These are phyloP conservation scores for Ustilago sp. DNA, from an alignment of 1,284 basidiomycete species.

Conservation along the genomic window DNA sequence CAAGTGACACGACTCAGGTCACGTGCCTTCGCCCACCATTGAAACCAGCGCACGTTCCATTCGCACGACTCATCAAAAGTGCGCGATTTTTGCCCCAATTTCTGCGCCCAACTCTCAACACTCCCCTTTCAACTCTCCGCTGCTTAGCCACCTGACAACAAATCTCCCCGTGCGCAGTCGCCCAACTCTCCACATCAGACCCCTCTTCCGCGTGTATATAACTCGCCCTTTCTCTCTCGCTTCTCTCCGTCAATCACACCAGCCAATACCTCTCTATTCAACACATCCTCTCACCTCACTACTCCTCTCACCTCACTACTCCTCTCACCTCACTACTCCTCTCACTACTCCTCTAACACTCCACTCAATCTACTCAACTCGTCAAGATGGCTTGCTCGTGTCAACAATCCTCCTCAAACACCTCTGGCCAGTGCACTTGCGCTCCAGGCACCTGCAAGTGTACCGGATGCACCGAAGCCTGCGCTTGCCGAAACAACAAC, in stretches of 20 bases:
- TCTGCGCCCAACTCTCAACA: neutral
- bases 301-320: neutral
- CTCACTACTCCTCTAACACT: neutral
- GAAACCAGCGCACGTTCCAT: neutral
- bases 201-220: neutral
- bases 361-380: neutral
- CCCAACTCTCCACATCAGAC: neutral
- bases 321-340: neutral
- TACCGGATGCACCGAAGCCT: constrained; percentile 41
- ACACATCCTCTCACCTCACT: neutral
- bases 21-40: too few species aligned
- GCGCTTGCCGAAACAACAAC: constrained; percentile 30
- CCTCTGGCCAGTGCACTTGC: constrained; percentile 7
- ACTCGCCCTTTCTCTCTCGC: neutral
- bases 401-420: constrained; percentile 11
- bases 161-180: neutral
- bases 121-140: neutral
- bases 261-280: too few species aligned
- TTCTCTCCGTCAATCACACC: neutral
- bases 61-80: constrained; percentile 20
- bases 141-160: neutral
- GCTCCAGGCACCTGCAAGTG: constrained; percentile 28
- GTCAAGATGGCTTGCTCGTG: constrained; percentile 46
- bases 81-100: constrained; percentile 18
- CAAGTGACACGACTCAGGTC: too few species aligned